These are phyloP conservation scores for Ceratobasidium sp. DNA, from an alignment of 1,284 basidiomycete genomes.

Conservation along the genomic window DNA sequence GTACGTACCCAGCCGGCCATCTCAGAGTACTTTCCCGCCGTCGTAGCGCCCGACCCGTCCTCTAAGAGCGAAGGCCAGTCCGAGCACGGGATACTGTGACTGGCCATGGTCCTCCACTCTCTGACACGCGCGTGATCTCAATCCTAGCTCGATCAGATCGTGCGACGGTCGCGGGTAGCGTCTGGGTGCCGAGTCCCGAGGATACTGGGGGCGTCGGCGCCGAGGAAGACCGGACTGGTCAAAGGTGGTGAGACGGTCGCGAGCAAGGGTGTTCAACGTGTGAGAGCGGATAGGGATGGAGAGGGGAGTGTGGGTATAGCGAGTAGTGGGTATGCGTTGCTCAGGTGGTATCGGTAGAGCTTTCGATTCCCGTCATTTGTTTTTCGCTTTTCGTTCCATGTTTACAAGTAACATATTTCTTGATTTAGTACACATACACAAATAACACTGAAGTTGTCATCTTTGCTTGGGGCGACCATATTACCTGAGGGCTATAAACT, in stretches of 20 bases:
- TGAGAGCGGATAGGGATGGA: slow-evolving; percentile 9
- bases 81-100: slow-evolving; percentile 2
- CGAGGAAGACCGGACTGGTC: slow-evolving; percentile 24
- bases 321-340: slow-evolving; percentile 42
- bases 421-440: not conserved
- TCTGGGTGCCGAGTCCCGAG: slow-evolving; percentile 9
- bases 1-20: slow-evolving; percentile 10
- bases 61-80: not conserved
- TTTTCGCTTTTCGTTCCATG: not conserved
- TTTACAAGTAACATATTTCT: not conserved
- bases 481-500: too few relatives aligned
- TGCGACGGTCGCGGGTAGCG: slow-evolving; percentile 38
- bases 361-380: not conserved
- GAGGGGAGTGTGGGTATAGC: slow-evolving; percentile 36
- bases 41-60: not conserved
- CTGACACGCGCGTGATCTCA: slow-evolving; percentile 1
- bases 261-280: slow-evolving; percentile 39
- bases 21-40: slow-evolving; percentile 27
- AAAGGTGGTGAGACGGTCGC: slow-evolving; percentile 26
- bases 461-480: too few relatives aligned
- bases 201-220: slow-evolving; percentile 8
- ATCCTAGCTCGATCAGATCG: slow-evolving; percentile 31
- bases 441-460: too few relatives aligned
- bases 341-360: slow-evolving; percentile 33
- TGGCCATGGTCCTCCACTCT: slow-evolving; percentile 18